These are phyloP conservation scores for Dimargaris xerosporica DNA, from an alignment of 192 early-diverging fungal genomes.

Conservation along the genomic window DNA sequence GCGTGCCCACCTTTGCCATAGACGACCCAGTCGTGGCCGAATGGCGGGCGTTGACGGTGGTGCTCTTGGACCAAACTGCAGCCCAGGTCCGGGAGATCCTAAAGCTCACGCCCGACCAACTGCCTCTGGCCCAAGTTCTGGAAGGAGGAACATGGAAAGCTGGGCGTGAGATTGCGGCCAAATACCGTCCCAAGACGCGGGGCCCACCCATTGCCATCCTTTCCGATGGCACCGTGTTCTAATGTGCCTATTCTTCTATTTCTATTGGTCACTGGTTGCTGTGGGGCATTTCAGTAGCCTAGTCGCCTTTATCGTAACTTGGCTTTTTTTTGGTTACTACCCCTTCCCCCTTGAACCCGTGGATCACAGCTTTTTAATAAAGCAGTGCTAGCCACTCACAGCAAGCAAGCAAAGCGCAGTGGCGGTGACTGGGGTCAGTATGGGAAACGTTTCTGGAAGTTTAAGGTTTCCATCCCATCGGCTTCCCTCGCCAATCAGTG, in stretches of 20 bases:
- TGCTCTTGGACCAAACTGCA: conserved; percentile 58
- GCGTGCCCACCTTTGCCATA: conserved; percentile 54
- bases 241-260: conserved; percentile 6
- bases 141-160: conserved; percentile 92
- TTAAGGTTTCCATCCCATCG: too few species aligned
- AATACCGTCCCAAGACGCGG: conserved; percentile 55
- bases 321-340: too few species aligned
- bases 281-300: too few species aligned
- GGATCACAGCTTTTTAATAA: too few species aligned
- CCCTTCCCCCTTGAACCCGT: too few species aligned
- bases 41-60: conserved; percentile 86
- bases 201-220: conserved; percentile 85
- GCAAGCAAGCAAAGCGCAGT: too few species aligned
- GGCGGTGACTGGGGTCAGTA: too few species aligned
- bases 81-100: conserved; percentile 40
- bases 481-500: too few species aligned
- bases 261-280: background rate
- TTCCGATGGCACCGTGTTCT: conserved; percentile 76
- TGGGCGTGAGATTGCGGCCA: conserved; percentile 75
- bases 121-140: conserved; percentile 72
- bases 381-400: too few species aligned
- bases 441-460: too few species aligned
- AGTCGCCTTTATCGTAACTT: too few species aligned
- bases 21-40: conserved; percentile 75
- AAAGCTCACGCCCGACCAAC: conserved; percentile 27